phyloP scores from a whole-genome alignment of 192 early-diverging fungal species.

The Chytriomyces sp. region DNA sequence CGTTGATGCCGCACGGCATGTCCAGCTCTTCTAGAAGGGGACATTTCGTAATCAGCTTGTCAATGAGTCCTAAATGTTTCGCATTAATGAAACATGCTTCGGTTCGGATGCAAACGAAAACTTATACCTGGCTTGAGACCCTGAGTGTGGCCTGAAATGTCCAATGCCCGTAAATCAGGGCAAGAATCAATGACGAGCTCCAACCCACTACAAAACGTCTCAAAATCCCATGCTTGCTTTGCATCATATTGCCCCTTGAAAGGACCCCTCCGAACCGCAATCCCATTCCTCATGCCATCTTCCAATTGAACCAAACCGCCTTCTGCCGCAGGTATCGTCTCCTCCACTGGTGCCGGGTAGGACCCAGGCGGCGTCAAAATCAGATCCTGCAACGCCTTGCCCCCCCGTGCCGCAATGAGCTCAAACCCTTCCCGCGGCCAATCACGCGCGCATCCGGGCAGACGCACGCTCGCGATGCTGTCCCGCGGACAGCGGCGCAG shows the following conservation, averaged over 20 bases:
- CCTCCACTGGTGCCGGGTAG: constrained; percentile 9
- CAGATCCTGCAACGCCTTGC: constrained; percentile 19
- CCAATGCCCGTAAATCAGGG: constrained; percentile 21
- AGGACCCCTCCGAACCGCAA: neutral
- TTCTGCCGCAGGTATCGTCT: neutral
- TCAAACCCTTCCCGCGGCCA: neutral
- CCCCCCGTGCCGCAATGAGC: constrained; percentile 25
- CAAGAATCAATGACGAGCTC: neutral
- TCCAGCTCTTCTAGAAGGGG: constrained; percentile 27
- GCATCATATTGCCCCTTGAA: constrained; percentile 7
- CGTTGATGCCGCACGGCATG: constrained; percentile 27
- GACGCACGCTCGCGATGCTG: constrained; percentile 1
- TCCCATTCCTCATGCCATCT: neutral
- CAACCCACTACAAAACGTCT: constrained; percentile 8
- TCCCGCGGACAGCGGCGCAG: constrained; percentile 18
- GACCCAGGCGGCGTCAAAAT: constrained; percentile 29
- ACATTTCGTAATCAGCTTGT: constrained; percentile 11
- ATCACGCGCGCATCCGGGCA: constrained; percentile 19
- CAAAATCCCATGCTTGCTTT: constrained; percentile 1
- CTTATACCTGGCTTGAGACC: constrained; percentile 20
- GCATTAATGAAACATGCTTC: neutral
- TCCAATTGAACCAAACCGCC: neutral
- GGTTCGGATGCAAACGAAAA: neutral
- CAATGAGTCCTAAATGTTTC: neutral
- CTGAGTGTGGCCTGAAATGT: constrained; percentile 29